phyloP scores from a whole-genome alignment of 805 yeast species.

The Suhomyces vadensis region DNA sequence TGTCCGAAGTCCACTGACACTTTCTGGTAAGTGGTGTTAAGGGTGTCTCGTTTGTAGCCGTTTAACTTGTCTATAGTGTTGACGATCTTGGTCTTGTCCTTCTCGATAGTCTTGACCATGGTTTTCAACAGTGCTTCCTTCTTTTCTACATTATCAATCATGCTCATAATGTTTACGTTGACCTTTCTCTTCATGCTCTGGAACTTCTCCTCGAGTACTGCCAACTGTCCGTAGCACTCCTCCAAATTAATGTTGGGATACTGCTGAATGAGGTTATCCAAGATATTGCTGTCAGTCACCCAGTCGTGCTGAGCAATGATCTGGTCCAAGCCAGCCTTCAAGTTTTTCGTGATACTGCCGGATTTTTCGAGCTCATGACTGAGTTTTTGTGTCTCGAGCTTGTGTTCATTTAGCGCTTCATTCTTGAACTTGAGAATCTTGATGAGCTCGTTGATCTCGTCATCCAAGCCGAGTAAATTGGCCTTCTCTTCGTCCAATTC shows the following conservation, averaged over 20 bases:
- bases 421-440: constrained; percentile 44
- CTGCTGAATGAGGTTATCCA: constrained; percentile 57
- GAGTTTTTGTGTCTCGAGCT: constrained; percentile 53
- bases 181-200: constrained; percentile 77
- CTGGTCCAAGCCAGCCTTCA: constrained; percentile 42
- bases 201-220: constrained; percentile 57
- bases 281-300: constrained; percentile 65
- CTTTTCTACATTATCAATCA: constrained; percentile 89
- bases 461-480: constrained; percentile 66
- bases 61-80: constrained; percentile 83
- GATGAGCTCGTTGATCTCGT: constrained; percentile 67
- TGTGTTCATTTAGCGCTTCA: constrained; percentile 47
- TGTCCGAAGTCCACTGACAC: constrained; percentile 89
- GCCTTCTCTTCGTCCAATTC: constrained; percentile 56
- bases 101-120: constrained; percentile 85
- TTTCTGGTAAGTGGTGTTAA: constrained; percentile 80
- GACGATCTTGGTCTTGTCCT: constrained; percentile 85
- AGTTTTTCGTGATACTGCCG: constrained; percentile 33
- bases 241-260: constrained; percentile 63
- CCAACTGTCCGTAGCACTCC: constrained; percentile 59
- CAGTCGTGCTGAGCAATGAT: constrained; percentile 64
- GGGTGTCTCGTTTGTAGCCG: constrained; percentile 79
- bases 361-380: constrained; percentile 56
- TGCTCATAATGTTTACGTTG: constrained; percentile 82
- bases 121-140: constrained; percentile 73